These are phyloP conservation scores for Secale cereale DNA, from an alignment of 176 grass and related monocot genomes.

Conservation along the genomic window DNA sequence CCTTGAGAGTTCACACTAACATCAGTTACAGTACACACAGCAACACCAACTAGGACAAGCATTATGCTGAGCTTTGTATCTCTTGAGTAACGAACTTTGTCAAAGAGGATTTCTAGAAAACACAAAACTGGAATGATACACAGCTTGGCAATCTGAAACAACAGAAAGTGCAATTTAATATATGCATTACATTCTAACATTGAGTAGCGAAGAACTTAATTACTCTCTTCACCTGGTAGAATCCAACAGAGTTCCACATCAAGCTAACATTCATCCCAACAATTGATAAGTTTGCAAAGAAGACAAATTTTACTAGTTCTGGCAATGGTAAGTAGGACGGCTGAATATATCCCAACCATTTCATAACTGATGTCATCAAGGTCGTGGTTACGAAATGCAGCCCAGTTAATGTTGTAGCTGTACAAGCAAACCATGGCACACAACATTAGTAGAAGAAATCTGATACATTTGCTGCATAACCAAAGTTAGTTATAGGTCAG, in stretches of 20 bases:
- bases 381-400: conserved; percentile 25
- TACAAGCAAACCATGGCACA: not conserved
- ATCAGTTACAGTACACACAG: conserved; percentile 42
- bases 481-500: not conserved
- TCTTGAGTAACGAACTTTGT: conserved; percentile 42
- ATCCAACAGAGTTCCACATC: conserved; percentile 35
- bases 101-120: conserved; percentile 47
- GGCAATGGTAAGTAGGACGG: conserved; percentile 19
- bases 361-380: conserved; percentile 26
- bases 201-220: not conserved
- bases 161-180: not conserved
- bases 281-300: conserved; percentile 31
- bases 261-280: conserved; percentile 31
- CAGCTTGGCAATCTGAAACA: conserved; percentile 22
- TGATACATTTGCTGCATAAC: not conserved
- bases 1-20: conserved; percentile 50
- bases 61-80: conserved; percentile 57
- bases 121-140: conserved; percentile 38
- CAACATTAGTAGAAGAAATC: conserved; percentile 3
- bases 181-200: conserved; percentile 1
- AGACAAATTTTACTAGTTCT: conserved; percentile 23
- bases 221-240: conserved; percentile 21
- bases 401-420: conserved; percentile 25
- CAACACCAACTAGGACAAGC: conserved; percentile 47
- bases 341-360: conserved; percentile 33